phyloP scores from a whole-genome alignment of 768 basidiomycete genomes.

The Coprinopsis marcescibilis region DNA sequence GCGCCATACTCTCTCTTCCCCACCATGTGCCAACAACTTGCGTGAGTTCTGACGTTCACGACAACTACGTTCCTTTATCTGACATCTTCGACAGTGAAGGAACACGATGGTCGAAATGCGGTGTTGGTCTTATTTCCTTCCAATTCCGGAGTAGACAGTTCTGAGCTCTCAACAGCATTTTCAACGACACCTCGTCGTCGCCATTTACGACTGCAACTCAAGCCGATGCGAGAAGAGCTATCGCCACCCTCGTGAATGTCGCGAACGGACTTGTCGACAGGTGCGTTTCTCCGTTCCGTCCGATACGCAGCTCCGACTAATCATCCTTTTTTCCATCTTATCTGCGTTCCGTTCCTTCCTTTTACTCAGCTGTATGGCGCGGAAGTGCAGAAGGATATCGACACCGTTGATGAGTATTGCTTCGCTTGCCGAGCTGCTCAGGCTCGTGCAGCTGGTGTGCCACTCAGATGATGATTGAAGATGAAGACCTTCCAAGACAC shows the following conservation, averaged over 20 bases:
- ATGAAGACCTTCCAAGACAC: too few species aligned
- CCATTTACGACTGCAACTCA: constrained; percentile 72
- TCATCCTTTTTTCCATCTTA: not conserved
- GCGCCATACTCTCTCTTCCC: constrained; percentile 1
- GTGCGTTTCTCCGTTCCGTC: too few species aligned
- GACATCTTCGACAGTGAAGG: constrained; percentile 51
- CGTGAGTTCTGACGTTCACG: constrained; percentile 42
- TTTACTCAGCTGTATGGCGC: constrained; percentile 51
- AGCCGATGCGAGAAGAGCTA: constrained; percentile 57
- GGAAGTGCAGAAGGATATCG: constrained; percentile 65
- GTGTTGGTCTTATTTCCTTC: constrained; percentile 35
- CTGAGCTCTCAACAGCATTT: constrained; percentile 51
- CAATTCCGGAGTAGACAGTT: constrained; percentile 12
- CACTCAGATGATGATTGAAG: constrained; percentile 1
- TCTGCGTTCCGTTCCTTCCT: not conserved
- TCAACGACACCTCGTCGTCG: constrained; percentile 67
- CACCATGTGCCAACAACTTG: constrained; percentile 63
- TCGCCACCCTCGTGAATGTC: constrained; percentile 53
- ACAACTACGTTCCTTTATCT: constrained; percentile 13
- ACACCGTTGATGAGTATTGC: constrained; percentile 67
- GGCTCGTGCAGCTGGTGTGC: constrained; percentile 24
- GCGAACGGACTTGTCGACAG: constrained; percentile 46
- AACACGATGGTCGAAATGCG: constrained; percentile 68
- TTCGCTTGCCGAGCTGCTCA: constrained; percentile 61
- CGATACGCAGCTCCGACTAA: not conserved